Percentiles rank a stretch among this genome's conserved stretches.
These are phyloP conservation scores for Penicillium simplicissimum DNA, from an alignment of 495 filamentous ascomycete species.

Conservation along the genomic window DNA sequence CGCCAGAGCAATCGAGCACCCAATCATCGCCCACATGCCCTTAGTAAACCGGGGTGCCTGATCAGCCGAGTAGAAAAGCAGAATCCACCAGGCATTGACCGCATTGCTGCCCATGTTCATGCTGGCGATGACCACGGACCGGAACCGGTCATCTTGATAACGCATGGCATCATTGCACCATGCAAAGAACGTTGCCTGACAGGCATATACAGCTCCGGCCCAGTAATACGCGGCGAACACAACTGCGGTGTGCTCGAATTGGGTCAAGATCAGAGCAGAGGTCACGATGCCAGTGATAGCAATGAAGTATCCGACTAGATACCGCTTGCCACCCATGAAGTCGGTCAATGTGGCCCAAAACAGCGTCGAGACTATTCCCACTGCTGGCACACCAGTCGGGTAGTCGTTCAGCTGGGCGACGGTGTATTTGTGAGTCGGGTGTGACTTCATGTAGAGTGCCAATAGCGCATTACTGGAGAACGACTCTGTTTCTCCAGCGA, in stretches of 20 bases:
- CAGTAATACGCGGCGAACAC: slow-evolving; percentile 57
- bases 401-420: slow-evolving; percentile 51
- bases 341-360: slow-evolving; percentile 57
- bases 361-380: slow-evolving; percentile 51
- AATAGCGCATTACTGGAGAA: slow-evolving; percentile 51
- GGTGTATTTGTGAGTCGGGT: slow-evolving; percentile 40
- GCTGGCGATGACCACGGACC: slow-evolving; percentile 52
- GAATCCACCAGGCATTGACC: slow-evolving; percentile 62
- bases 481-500: slow-evolving; percentile 50
- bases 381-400: slow-evolving; percentile 48
- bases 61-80: slow-evolving; percentile 61
- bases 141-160: slow-evolving; percentile 44
- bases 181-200: slow-evolving; percentile 59
- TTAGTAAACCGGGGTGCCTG: slow-evolving; percentile 59
- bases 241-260: slow-evolving; percentile 39
- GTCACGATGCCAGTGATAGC: slow-evolving; percentile 50
- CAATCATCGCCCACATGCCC: slow-evolving; percentile 63
- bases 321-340: slow-evolving; percentile 48
- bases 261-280: slow-evolving; percentile 48
- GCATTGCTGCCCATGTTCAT: slow-evolving; percentile 60
- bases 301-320: slow-evolving; percentile 57
- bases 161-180: slow-evolving; percentile 62
- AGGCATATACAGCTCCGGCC: slow-evolving; percentile 56
- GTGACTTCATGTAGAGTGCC: slow-evolving; percentile 33
- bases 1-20: slow-evolving; percentile 49